Conservation (phyloP, 208 protist species). For the Leishmania major region DNA sequence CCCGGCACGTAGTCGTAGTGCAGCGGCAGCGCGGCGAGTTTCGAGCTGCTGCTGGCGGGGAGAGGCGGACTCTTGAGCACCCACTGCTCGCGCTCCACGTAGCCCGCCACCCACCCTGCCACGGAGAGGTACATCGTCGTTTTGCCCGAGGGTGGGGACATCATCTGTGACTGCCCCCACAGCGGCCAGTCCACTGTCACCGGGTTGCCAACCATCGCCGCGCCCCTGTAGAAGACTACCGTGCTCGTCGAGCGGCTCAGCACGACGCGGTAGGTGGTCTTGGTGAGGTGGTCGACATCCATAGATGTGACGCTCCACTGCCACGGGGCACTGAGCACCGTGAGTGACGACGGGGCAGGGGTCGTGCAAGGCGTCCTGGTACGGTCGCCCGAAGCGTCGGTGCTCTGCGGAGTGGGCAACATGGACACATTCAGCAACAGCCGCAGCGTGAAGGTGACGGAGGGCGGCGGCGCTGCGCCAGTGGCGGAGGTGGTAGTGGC, state of each 20-base stretch:
- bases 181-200: constrained; percentile 27
- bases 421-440: constrained; percentile 25
- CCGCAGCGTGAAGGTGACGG: constrained; percentile 9
- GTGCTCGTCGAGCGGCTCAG: constrained; percentile 21
- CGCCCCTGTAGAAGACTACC: constrained; percentile 21
- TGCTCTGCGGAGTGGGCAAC: neutral
- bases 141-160: neutral
- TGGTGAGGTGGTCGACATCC: neutral
- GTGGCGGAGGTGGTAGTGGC: neutral
- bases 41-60: neutral
- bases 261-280: constrained; percentile 21
- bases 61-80: neutral
- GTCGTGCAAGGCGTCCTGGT: neutral
- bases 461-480: neutral
- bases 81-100: constrained; percentile 18
- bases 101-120: constrained; percentile 21
- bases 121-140: constrained; percentile 10
- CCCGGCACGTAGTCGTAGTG: constrained; percentile 33
- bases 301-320: constrained; percentile 5
- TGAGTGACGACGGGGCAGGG: constrained; percentile 20
- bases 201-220: constrained; percentile 1
- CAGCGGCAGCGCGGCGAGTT: constrained; percentile 7
- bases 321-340: constrained; percentile 21
- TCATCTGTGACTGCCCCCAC: constrained; percentile 6
- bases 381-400: neutral